Evolutionary conservation across 495 filamentous ascomycete genomes (phyloP), one percentile per base, ranked within the genome.

Genomic region (Neurospora sp.): DNA sequence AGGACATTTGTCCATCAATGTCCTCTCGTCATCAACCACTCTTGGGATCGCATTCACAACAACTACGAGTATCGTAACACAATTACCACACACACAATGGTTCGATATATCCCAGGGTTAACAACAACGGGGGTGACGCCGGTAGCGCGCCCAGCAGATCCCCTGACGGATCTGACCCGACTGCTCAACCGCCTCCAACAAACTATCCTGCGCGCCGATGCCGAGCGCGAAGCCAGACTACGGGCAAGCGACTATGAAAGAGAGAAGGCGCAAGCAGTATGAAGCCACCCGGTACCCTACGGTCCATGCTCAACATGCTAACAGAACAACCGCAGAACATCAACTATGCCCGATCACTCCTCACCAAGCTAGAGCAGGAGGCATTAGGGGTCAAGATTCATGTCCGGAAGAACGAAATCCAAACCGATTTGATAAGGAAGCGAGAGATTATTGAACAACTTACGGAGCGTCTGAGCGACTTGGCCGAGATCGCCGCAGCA

Each of bases 351-450:
- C 90, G 90, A 69, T 86, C 87, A 2, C 87, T 93, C 68, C 91
- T 97, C 59, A 85, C 90, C 39, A 87, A 86, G 71, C 87, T 97
- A 31, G 94, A 97, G 78, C 92, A 93, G 73, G 89, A 90, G 59
- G 87, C 90, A 39, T 82, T 88, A 6, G 78, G 83, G 59, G 81
- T 93, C 73, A 93, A 93, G 80, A 84, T 89, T 22, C 86, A 87
- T 70, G 82, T 88, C 44, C 88, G 87, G 70, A 89, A 90, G 59
- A 87, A 93, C 73, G 88, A 89, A 69, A 80, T 88, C 14, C 91
- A 95, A 78, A 80, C 85, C 3, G 90, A 92, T 68, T 85, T 97
- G 4, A 82, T 86, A 45, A 82, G 83, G 16, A 90, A 93, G 75
- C 86, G 89, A 22, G 86, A 91, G 12, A 75, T 84, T 0, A 83